A percentile compares a stretch with the other conserved stretches of the same genome.
Evolutionary conservation across 1,284 basidiomycete genomes (phyloP).

Genomic region (Peniophora sp.): DNA sequence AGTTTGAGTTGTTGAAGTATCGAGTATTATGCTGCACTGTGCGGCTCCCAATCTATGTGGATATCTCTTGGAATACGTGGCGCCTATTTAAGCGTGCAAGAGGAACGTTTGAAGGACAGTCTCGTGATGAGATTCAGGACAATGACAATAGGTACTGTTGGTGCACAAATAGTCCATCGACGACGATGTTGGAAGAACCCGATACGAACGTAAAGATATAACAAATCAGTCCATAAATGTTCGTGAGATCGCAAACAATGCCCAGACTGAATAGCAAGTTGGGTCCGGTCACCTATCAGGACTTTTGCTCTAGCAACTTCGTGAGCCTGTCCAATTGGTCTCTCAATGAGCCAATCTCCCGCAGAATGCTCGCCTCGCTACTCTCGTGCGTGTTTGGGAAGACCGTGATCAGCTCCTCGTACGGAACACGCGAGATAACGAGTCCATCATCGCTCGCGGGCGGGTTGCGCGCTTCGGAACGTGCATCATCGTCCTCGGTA

Average conservation of each 20-base stretch:
- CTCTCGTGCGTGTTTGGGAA: conserved; percentile 77
- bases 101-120: no score
- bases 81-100: no score
- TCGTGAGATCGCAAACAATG: not conserved
- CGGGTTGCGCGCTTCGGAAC: conserved; percentile 42
- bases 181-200: no score
- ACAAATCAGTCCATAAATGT: not conserved
- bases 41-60: conserved; percentile 3
- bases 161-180: no score
- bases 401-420: conserved; percentile 64
- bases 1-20: not conserved
- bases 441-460: conserved; percentile 52
- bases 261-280: no score
- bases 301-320: conserved; percentile 34
- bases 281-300: not conserved
- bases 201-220: no score
- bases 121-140: no score
- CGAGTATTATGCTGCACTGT: no score
- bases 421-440: conserved; percentile 69
- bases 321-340: conserved; percentile 48
- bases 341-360: conserved; percentile 56
- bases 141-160: no score
- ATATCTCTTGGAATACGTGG: not conserved
- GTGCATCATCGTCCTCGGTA: conserved; percentile 45
- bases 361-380: conserved; percentile 57